Evolutionary conservation across 176 grass and related monocot genomes (phyloP).

Genomic region (Pharus latifolius): DNA sequence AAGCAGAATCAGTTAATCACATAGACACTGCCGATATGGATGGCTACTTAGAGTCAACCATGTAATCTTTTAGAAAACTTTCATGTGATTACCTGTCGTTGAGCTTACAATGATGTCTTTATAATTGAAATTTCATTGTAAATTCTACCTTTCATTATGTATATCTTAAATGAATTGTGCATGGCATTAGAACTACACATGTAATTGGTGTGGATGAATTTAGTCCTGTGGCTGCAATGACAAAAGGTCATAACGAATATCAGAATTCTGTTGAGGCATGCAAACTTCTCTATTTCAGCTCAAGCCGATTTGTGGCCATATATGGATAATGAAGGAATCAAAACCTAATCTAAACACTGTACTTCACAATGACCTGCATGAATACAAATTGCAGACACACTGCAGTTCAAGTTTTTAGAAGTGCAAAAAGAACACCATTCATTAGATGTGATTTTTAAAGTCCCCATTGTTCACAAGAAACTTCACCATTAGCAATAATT

Average conservation of each 20-base stretch:
- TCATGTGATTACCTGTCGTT: neutral
- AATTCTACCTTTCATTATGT: neutral
- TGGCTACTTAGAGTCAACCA: neutral
- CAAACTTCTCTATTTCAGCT: neutral
- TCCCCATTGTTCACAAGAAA: slow-evolving; percentile 3
- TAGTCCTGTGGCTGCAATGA: neutral
- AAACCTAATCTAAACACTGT: neutral
- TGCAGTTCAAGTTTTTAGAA: slow-evolving; percentile 1
- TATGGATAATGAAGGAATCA: slow-evolving; percentile 8
- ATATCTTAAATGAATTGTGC: neutral
- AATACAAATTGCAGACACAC: neutral
- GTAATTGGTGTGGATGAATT: neutral
- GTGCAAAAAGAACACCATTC: neutral
- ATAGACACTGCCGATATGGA: neutral
- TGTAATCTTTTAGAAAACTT: neutral
- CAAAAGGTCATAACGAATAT: neutral
- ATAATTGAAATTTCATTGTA: no score
- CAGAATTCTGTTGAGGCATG: neutral
- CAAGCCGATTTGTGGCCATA: neutral
- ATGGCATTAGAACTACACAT: neutral
- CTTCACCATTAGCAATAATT: neutral
- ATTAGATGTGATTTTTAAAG: neutral
- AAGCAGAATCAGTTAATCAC: neutral
- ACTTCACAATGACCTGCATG: neutral
- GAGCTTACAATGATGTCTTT: neutral